phyloP scores from a whole-genome alignment of 108 stramenopile genomes.

The Craspedostauros australis region DNA sequence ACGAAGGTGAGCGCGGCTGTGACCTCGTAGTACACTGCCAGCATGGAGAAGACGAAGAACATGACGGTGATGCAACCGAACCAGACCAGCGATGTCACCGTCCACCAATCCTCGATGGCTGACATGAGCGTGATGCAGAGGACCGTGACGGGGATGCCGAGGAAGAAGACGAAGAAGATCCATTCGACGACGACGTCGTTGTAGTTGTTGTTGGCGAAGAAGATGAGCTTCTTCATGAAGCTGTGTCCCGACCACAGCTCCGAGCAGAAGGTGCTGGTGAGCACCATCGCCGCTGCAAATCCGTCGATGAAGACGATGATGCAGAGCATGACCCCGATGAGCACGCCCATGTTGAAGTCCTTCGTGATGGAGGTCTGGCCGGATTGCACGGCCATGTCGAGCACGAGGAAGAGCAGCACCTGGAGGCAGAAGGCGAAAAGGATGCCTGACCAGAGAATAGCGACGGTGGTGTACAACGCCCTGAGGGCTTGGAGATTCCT shows the following conservation, averaged over 20 bases:
- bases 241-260: slow-evolving; percentile 44
- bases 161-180: slow-evolving; percentile 38
- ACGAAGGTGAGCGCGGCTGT: slow-evolving; percentile 23
- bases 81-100: slow-evolving; percentile 37
- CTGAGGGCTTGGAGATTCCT: slow-evolving; percentile 33
- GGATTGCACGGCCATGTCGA: slow-evolving; percentile 39
- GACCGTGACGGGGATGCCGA: slow-evolving; percentile 40
- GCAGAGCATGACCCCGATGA: slow-evolving; percentile 37
- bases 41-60: slow-evolving; percentile 22
- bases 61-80: slow-evolving; percentile 23
- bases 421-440: slow-evolving; percentile 60
- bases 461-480: slow-evolving; percentile 41
- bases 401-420: slow-evolving; percentile 46
- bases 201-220: background rate
- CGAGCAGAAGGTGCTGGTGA: slow-evolving; percentile 45
- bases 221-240: slow-evolving; percentile 29
- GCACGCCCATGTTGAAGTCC: background rate
- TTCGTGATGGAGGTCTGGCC: slow-evolving; percentile 2
- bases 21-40: slow-evolving; percentile 40
- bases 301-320: slow-evolving; percentile 49
- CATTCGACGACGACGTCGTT: slow-evolving; percentile 15
- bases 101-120: slow-evolving; percentile 50
- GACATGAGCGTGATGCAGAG: slow-evolving; percentile 25
- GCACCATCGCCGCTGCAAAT: slow-evolving; percentile 44
- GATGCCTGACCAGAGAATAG: slow-evolving; percentile 48